phyloP scores from a whole-genome alignment of 176 grass and related monocot genomes.

The Oryza glumipatula region DNA sequence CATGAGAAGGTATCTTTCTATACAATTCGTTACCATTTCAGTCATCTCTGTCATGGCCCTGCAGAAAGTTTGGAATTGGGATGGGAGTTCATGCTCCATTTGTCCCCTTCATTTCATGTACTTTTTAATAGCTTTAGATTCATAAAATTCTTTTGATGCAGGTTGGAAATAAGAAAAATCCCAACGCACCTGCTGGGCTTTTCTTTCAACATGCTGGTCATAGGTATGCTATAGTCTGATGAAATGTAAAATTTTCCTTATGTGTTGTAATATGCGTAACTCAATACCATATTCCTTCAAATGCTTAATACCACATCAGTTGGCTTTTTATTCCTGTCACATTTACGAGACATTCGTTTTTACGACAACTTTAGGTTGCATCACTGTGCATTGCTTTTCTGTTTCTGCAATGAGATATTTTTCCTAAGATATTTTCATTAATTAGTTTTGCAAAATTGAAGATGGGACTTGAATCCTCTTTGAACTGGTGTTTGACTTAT shows the following conservation, averaged over 20 bases:
- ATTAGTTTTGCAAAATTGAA: neutral
- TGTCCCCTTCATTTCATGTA: neutral
- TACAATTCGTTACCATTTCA: slow-evolving; percentile 15
- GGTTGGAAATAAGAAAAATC: slow-evolving; percentile 79
- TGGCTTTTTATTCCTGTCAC: slow-evolving; percentile 1
- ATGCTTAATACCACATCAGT: slow-evolving; percentile 27
- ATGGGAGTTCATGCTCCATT: neutral
- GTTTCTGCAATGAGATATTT: neutral
- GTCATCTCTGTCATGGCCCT: neutral
- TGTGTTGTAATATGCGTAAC: neutral
- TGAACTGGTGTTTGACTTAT: neutral
- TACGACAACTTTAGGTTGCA: neutral
- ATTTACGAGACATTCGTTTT: neutral
- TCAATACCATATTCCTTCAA: neutral
- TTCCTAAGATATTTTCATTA: slow-evolving; percentile 6
- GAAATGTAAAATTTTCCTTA: neutral
- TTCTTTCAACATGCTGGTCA: slow-evolving; percentile 98
- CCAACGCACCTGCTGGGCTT: slow-evolving; percentile 73
- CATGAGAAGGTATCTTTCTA: slow-evolving; percentile 72
- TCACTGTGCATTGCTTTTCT: neutral
- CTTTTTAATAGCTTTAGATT: slow-evolving; percentile 1
- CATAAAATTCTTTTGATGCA: slow-evolving; percentile 38
- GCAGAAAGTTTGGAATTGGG: neutral
- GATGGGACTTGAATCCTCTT: neutral
- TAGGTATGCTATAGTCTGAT: slow-evolving; percentile 56